A percentile compares a stretch with the other conserved stretches of the same genome.
These are phyloP conservation scores for Candida palmyrensis DNA, from an alignment of 805 yeast species.

Conservation along the genomic window DNA sequence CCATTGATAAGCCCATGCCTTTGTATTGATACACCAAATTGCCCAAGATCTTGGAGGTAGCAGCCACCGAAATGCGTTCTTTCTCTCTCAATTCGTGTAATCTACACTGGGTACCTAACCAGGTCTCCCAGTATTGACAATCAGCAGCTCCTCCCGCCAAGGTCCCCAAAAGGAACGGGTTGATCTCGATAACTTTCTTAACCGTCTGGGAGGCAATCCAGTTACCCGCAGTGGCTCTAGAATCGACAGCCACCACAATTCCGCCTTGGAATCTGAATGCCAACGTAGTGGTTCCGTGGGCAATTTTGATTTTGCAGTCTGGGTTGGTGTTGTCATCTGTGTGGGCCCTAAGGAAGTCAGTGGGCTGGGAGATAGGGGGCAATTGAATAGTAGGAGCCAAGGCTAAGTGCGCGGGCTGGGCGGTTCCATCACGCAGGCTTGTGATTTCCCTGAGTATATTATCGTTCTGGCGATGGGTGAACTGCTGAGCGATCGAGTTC, in stretches of 20 bases:
- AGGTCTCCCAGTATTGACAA: slow-evolving; percentile 98
- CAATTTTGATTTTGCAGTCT: slow-evolving; percentile 91
- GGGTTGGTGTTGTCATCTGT: slow-evolving; percentile 93
- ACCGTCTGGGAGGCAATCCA: slow-evolving; percentile 99
- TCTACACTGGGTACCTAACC: slow-evolving; percentile 97
- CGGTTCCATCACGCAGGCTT: slow-evolving; percentile 17
- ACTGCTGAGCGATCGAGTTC: slow-evolving; percentile 37
- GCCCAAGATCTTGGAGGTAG: slow-evolving; percentile 89
- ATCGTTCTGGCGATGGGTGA: slow-evolving; percentile 25
- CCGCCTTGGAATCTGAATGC: slow-evolving; percentile 97
- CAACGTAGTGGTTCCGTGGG: slow-evolving; percentile 98
- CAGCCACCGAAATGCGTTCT: slow-evolving; percentile 92
- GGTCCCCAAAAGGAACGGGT: slow-evolving; percentile 91
- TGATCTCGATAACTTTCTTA: slow-evolving; percentile 94
- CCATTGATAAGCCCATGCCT: slow-evolving; percentile 99
- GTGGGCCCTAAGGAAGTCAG: slow-evolving; percentile 93
- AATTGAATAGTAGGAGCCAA: slow-evolving; percentile 61
- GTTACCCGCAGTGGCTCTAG: slow-evolving; percentile 95
- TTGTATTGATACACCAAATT: slow-evolving; percentile 90
- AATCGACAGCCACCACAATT: slow-evolving; percentile 92
- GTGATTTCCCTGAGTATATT: slow-evolving; percentile 23
- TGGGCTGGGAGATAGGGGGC: slow-evolving; percentile 85
- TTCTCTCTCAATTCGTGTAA: slow-evolving; percentile 91
- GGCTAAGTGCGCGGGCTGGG: slow-evolving; percentile 19
- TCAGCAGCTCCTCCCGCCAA: slow-evolving; percentile 99